Base-by-base conservation (phyloP, 345 rosid genomes). In the Hevea brasiliensis region DNA sequence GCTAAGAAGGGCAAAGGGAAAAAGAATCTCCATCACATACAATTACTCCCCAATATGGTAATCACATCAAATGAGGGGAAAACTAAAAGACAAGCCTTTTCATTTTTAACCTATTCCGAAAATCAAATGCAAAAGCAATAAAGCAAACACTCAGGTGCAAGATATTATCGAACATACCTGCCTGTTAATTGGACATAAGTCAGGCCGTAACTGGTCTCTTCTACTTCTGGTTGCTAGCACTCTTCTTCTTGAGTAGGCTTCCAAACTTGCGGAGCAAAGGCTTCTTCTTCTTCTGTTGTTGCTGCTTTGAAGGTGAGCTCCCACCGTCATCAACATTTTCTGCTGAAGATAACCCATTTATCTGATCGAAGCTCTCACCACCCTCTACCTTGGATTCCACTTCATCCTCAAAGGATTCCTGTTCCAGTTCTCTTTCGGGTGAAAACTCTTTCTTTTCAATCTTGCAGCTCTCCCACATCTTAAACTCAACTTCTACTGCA, bases 401-500 rank as follows among this genome's bases (percentile, higher is more conserved):
- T 83, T 94, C 97, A 70, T 91, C 97, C 65, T 89, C 99, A 14
- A 84, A 81, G 12, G 90, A 87, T 81, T 91, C 92, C 64, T 82
- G 89, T 74, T 90, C 97, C 18, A 79, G 29, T 81, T 85, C 92
- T 80, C 91, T 85, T 15, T 86, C 95, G 0, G 94, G 94, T 10
- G 92, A 94, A 45, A 88, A 87, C 77, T 95, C 99, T 82, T 88
- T 92, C 96, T 91, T 95, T 78, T 95, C 97, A 61, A 92, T 89
- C 79, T 87, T 92, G 91, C 98, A 95, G 84, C 96, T 92, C 82
- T 95, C 98, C 98, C 99, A 92, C 99, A 95, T 92, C 80, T 91
- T 95, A 75, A 82, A 91, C 76, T 89, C 93, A 27, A 78, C 86
- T 75, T 89, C 89, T 21, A 87, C 90, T 8, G 99, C 86, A 73